Percentiles rank a stretch among this genome's conserved stretches.
Evolutionary conservation across 140 eudicot species (phyloP).

Genomic region (Bidens hawaiensis): DNA sequence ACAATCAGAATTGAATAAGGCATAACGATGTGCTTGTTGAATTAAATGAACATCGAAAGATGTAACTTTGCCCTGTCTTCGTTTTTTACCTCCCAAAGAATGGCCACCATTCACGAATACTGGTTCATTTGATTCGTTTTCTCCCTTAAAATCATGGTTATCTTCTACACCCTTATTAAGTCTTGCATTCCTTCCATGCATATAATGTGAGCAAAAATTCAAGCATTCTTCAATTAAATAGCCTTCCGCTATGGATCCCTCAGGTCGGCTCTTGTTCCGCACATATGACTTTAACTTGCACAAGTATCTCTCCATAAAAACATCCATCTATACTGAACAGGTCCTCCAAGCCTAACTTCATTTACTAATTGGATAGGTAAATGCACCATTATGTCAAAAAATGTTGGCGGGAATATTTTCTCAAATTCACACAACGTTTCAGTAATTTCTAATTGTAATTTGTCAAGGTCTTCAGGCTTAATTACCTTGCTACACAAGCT

Average conservation of each 20-base stretch:
- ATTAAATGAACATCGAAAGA: neutral
- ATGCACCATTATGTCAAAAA: too few species aligned
- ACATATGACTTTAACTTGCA: neutral
- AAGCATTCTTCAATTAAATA: too few species aligned
- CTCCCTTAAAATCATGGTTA: too few species aligned
- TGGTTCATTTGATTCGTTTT: too few species aligned
- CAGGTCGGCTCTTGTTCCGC: neutral
- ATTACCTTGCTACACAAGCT: conserved; percentile 4
- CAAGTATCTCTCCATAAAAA: neutral
- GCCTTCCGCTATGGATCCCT: too few species aligned
- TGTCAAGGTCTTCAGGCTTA: neutral
- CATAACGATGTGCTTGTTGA: too few species aligned
- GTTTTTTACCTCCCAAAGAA: too few species aligned
- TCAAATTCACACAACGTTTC: too few species aligned
- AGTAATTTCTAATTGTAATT: too few species aligned
- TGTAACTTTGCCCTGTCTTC: neutral
- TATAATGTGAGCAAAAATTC: neutral
- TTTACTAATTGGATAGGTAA: conserved; percentile 1
- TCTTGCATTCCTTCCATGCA: neutral
- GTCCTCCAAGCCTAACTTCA: neutral
- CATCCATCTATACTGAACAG: neutral
- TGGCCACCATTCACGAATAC: too few species aligned
- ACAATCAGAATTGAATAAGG: neutral
- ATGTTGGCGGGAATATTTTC: too few species aligned
- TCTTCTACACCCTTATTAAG: too few species aligned